phyloP scores from a whole-genome alignment of 2,329 filamentous ascomycete genomes.

The Aspergillus bombycis region DNA sequence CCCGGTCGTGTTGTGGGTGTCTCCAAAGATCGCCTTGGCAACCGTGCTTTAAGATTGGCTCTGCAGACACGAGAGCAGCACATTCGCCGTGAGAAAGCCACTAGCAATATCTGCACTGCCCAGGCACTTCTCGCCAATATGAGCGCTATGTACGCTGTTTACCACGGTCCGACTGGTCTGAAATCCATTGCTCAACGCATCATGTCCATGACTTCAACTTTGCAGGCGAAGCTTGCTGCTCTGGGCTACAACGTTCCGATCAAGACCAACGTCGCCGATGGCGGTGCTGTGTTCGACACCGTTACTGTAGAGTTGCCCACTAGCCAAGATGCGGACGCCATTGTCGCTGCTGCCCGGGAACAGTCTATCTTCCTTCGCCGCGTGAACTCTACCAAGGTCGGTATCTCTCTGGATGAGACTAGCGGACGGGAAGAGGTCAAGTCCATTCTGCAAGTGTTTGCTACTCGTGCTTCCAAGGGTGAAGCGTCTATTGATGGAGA shows the following conservation, averaged over 20 bases:
- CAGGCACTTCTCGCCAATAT: constrained; percentile 94
- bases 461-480: constrained; percentile 44
- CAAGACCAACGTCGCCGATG: constrained; percentile 59
- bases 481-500: constrained; percentile 37
- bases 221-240: constrained; percentile 66
- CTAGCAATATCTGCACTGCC: constrained; percentile 95
- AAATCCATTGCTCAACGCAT: constrained; percentile 80
- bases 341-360: constrained; percentile 55
- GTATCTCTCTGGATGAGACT: constrained; percentile 80
- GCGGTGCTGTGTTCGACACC: constrained; percentile 75
- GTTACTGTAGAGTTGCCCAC: constrained; percentile 66
- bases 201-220: constrained; percentile 69
- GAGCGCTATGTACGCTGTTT: constrained; percentile 91
- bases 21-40: constrained; percentile 85
- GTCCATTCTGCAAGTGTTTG: constrained; percentile 62
- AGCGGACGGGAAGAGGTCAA: constrained; percentile 60
- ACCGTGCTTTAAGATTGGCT: constrained; percentile 78
- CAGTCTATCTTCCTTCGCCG: constrained; percentile 65
- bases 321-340: constrained; percentile 55
- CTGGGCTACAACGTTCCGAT: constrained; percentile 67
- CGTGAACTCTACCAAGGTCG: constrained; percentile 63
- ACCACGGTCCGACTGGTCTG: constrained; percentile 84
- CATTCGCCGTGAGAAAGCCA: constrained; percentile 93
- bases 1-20: constrained; percentile 88
- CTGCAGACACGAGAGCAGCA: constrained; percentile 95